Conservation (phyloP, 2,329 filamentous ascomycete species). For the Diaporthe amygdali region DNA sequence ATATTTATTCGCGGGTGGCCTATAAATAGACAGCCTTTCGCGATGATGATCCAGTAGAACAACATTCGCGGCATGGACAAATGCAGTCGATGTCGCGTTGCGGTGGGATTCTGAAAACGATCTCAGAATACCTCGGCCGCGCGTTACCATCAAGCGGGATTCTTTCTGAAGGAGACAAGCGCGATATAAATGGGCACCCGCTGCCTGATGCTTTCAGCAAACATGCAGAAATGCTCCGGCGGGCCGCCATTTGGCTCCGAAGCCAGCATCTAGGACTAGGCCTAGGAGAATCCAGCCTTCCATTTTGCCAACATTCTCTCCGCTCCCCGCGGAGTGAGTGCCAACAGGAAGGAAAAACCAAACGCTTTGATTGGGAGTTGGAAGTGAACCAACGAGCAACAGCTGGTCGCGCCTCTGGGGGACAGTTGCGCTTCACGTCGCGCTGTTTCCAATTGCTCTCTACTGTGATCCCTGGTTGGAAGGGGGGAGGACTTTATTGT, state of each 20-base stretch:
- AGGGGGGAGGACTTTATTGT: constrained; percentile 1
- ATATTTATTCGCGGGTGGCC: not conserved
- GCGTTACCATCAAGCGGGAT: constrained; percentile 38
- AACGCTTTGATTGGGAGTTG: constrained; percentile 28
- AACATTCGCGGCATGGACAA: constrained; percentile 29
- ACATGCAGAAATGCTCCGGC: constrained; percentile 34
- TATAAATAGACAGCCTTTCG: not conserved
- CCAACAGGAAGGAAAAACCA: constrained; percentile 28
- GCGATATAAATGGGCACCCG: constrained; percentile 58
- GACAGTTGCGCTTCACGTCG: constrained; percentile 36
- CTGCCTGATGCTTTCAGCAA: constrained; percentile 28
- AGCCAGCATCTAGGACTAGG: constrained; percentile 63
- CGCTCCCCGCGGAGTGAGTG: constrained; percentile 28
- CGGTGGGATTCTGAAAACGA: constrained; percentile 11
- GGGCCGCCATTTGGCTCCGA: constrained; percentile 58
- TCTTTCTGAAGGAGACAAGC: constrained; percentile 64
- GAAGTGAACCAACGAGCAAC: constrained; percentile 38
- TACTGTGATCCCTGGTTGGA: constrained; percentile 32
- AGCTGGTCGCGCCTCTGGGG: constrained; percentile 57
- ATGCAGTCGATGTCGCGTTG: constrained; percentile 24
- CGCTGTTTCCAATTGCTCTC: constrained; percentile 42
- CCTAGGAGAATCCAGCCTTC: constrained; percentile 48
- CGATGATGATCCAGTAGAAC: not conserved
- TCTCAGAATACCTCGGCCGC: not conserved
- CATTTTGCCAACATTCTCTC: constrained; percentile 33